Evolutionary conservation across 768 basidiomycete genomes (phyloP).

Genomic region (Filobasidium wieringae): DNA sequence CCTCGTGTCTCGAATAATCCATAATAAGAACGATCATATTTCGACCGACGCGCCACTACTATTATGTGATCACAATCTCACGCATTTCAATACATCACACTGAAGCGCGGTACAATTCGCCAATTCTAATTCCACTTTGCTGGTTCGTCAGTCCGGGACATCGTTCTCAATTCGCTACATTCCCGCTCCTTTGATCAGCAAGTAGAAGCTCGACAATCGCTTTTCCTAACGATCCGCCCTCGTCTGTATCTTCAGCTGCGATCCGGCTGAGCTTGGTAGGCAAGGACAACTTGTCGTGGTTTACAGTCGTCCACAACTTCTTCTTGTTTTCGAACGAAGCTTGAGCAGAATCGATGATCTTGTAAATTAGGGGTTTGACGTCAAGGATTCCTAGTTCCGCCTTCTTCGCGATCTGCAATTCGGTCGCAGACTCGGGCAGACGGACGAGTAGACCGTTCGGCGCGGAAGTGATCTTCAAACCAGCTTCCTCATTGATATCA

Average conservation of each 20-base stretch:
- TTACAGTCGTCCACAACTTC: conserved; percentile 6
- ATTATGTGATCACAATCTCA: too few relatives aligned
- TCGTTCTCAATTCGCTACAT: too few relatives aligned
- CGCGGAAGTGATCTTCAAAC: neutral
- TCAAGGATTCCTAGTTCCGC: neutral
- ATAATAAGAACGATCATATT: too few relatives aligned
- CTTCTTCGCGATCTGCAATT: neutral
- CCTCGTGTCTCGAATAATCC: too few relatives aligned
- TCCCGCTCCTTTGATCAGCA: too few relatives aligned
- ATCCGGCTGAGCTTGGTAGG: neutral
- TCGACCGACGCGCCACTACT: too few relatives aligned
- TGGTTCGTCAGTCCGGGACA: too few relatives aligned
- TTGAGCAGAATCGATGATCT: conserved; percentile 7
- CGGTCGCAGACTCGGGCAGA: neutral
- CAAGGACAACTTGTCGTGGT: neutral
- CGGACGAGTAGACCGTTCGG: neutral
- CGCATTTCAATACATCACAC: too few relatives aligned
- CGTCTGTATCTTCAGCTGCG: neutral
- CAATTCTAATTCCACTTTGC: too few relatives aligned
- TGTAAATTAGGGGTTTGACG: conserved; percentile 1
- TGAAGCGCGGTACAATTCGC: too few relatives aligned
- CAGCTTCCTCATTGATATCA: neutral
- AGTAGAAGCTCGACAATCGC: neutral
- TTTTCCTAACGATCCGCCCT: neutral
- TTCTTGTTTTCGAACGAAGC: conserved; percentile 10